Base-by-base conservation (phyloP, 129 eudicot species). In the Ambrosia trifida region DNA sequence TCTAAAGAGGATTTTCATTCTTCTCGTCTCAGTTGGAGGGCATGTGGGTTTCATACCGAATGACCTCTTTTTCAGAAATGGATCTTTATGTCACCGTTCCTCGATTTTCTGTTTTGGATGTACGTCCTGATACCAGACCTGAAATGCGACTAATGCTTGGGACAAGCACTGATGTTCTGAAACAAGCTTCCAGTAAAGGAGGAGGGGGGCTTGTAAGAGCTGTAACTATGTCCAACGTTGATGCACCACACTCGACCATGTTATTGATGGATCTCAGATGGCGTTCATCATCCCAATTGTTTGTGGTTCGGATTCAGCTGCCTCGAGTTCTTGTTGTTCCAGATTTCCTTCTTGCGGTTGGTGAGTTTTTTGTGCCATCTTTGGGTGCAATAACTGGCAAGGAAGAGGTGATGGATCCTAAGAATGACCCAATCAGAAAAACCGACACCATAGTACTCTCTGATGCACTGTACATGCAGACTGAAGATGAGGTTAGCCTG, bases 71-170 rank as follows among this genome's bases (percentile, higher is more conserved):
- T 68, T 87, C 91, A 40, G 98, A 94, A 80, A 88, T 90, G 68
- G 98, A 94, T 76, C 83, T 94, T 45, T 94, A 89, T 69, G 79
- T 94, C 60, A 94, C 98, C 47, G 65, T 94, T 16, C 95, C 98
- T 30, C 85, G 83, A 67, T 87, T 94, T 49, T 89, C 95, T 49
- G 69, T 94, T 51, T 24, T 89, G 72, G 98, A 94, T 61, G 85
- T 81, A 51, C 98, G 98, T 19, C 95, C 90, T 13, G 88, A 80
- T 71, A 83, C 98, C 53, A 85, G 83, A 81, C 90, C 96, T 52
- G 98, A 94, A 78, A 94, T 94, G 98, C 91, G 87, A 33, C 76
- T 94, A 81, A 94, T 94, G 98, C 98, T 94, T 69, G 98, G 98
- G 49, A 85, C 93, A 11, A 87, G 88, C 65, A 70, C 83, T 16